Evolutionary conservation across 148 eudicot species (phyloP), one percentile per base, ranked within the genome.

Genomic region (Heliosperma pusillum): DNA sequence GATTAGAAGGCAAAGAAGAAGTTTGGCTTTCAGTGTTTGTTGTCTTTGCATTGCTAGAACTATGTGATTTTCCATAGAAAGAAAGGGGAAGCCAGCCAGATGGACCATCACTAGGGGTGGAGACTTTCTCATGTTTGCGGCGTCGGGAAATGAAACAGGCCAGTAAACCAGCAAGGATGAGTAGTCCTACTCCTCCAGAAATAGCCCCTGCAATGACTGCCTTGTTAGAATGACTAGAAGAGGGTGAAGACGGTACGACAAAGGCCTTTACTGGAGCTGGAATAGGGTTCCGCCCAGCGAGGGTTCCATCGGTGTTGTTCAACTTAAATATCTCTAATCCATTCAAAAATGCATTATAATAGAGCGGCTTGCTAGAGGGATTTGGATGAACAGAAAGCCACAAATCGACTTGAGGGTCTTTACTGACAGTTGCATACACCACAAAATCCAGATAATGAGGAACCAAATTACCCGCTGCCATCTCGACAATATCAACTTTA

Each of bases 61-160:
- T 80, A 78, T 89, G 98, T 19, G 98, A 93, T 57, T 93, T 88
- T 66, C 97, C 97, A 78, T 91, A 91, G 26, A 93, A 58, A 17
- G 98, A 93, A 73, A 93, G 89, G 21, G 97, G 97, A 57, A 93
- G 98, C 98, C 98, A 93, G 16, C 88, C 91, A 5, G 91, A 87
- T 59, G 93, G 89, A 19, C 92, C 98, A 65, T 91, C 92, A 59
- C 94, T 88, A 24, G 94, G 80, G 74, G 74, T 93, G 12, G 94
- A 83, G 73, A 78, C 86, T 80, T 88, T 93, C 20, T 80, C 79
- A 67, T 81, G 80, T 78, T 73, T 85, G 4, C 75, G 82, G 19
- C 86, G 82, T 27, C 86, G 86, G 66, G 80, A 75, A 40, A 89
- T 70, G 66, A 66, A 42, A 79, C 90, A 91, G 40, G 84, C 86